A percentile compares a stretch with the other conserved stretches of the same genome.
Evolutionary conservation across 768 basidiomycete genomes (phyloP).

Genomic region (Mycena crocata): DNA sequence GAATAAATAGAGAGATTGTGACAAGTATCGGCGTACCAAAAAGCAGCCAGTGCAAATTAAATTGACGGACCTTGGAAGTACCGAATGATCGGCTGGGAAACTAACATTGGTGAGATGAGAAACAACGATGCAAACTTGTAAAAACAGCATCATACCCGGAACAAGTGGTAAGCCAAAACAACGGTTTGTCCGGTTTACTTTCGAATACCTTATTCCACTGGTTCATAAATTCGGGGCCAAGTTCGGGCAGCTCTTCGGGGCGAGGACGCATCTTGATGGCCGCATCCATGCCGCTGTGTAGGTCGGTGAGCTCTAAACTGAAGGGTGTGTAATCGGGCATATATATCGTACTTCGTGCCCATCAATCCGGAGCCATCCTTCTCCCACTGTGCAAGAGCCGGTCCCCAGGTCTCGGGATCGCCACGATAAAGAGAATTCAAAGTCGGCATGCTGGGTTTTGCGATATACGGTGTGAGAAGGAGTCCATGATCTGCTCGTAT

Average conservation of each 20-base stretch:
- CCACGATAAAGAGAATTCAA: constrained; percentile 23
- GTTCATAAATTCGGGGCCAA: constrained; percentile 34
- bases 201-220: constrained; percentile 37
- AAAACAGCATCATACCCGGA: constrained; percentile 16
- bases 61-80: background rate
- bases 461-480: constrained; percentile 16
- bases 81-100: background rate
- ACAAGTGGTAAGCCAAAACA: constrained; percentile 1
- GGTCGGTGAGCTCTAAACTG: no score
- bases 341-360: constrained; percentile 9
- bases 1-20: background rate
- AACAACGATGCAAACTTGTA: background rate
- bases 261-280: constrained; percentile 40
- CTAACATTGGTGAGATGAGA: background rate
- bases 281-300: constrained; percentile 33
- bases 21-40: background rate
- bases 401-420: constrained; percentile 23
- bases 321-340: no score
- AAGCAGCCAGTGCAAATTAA: background rate
- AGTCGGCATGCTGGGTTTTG: background rate
- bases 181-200: constrained; percentile 36
- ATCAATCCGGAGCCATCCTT: constrained; percentile 19
- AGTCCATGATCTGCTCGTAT: constrained; percentile 24
- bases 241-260: constrained; percentile 31
- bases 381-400: constrained; percentile 11